A percentile compares a stretch with the other conserved stretches of the same genome.
Evolutionary conservation across 495 filamentous ascomycete genomes (phyloP).

Genomic region (Pseudotulostoma volvatum): DNA sequence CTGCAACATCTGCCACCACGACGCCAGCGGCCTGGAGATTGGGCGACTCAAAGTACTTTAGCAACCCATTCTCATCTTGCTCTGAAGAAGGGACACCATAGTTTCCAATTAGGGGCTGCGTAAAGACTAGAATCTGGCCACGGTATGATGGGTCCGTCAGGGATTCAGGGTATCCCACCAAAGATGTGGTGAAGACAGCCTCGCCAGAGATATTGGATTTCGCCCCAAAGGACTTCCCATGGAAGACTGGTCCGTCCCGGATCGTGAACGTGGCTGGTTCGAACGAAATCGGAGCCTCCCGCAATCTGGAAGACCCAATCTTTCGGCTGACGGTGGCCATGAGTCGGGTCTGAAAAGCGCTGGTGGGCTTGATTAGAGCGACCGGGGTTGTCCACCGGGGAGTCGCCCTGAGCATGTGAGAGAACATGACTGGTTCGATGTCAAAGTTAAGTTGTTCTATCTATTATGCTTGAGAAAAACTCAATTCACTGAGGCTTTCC

Average conservation of each 20-base stretch:
- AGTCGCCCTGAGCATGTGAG: constrained; percentile 44
- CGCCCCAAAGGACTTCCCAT: constrained; percentile 83
- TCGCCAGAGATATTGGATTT: constrained; percentile 85
- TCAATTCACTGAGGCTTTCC: constrained; percentile 83
- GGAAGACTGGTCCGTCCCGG: constrained; percentile 84
- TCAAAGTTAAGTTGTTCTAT: constrained; percentile 1
- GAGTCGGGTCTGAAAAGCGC: constrained; percentile 36
- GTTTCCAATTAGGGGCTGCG: constrained; percentile 96
- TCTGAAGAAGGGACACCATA: constrained; percentile 77
- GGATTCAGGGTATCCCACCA: constrained; percentile 93
- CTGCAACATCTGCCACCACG: constrained; percentile 86
- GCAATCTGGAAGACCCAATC: constrained; percentile 38
- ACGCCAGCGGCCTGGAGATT: constrained; percentile 92
- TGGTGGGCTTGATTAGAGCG: constrained; percentile 31
- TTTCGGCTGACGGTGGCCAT: constrained; percentile 56
- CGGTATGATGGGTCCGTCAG: constrained; percentile 98
- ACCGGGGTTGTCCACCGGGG: constrained; percentile 36
- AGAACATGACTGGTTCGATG: constrained; percentile 46
- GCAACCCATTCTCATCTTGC: constrained; percentile 59
- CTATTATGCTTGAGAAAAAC: constrained; percentile 12
- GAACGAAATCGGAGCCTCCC: constrained; percentile 28
- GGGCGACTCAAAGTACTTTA: constrained; percentile 91
- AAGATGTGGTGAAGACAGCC: constrained; percentile 85
- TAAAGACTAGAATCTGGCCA: constrained; percentile 96
- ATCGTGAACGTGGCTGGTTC: constrained; percentile 91